Base-by-base conservation (phyloP, 352 stramenopile genomes). In the Phytophthora fragariae region DNA sequence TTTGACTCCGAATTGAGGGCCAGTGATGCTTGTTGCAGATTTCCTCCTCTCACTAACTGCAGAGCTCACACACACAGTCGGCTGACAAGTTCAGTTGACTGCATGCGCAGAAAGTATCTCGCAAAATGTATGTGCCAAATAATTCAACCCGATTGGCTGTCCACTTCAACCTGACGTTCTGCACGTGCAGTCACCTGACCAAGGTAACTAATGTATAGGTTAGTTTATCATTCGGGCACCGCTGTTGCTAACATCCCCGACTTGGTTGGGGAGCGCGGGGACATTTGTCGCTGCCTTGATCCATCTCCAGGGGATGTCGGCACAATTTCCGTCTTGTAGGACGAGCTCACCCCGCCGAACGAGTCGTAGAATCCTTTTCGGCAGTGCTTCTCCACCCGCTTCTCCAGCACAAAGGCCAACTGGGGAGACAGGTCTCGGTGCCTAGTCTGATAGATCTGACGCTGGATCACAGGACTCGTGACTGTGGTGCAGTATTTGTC, bases 401-500 rank as follows among this genome's bases (percentile, higher is more conserved):
- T 89, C 66, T 94, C 85, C 0, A 94, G 70, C 0, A 94, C 86
- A 66, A 89, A 89, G 1, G 88, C 88, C 19, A 93, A 73, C 54
- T 93, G 88, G 6, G 85, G 85, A 2, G 88, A 92, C 37, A 94
- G 68, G 68, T 94, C 85, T 46, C 75, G 60, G 8, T 82, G 63
- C 6, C 84, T 65, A 0, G 88, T 88, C 35, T 88, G 76, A 63
- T 94, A 94, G 57, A 94, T 94, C 21, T 90, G 88, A 0, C 87
- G 85, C 64, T 94, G 88, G n/a, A 93, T 75, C 44, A 84, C 46
- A 2, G 88, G 88, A 29, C 80, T 91, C n/a, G 88, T 93, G 12
- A 94, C 86, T 0, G 83, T 91, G 11, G 83, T 86, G 74, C 88
- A 93, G 55, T 86, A 90, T 68, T 91, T 93, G 75, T 94, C 88